Evolutionary conservation across 139 green algal species (phyloP).

Genomic region (Auxenochlorella pyrenoidosa): DNA sequence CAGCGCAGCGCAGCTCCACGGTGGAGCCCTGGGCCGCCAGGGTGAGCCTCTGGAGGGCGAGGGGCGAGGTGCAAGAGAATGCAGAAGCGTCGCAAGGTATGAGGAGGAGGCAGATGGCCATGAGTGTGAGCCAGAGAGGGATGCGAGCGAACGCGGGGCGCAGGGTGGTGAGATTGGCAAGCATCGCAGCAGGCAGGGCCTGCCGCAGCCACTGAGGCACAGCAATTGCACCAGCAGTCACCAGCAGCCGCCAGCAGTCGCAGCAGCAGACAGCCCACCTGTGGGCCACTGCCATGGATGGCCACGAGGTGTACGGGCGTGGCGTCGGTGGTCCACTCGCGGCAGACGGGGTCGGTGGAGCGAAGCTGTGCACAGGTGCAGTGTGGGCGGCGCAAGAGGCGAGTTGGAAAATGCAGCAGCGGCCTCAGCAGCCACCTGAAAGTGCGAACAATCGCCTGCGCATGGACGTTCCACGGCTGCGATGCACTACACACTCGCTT

Average conservation of each 20-base stretch:
- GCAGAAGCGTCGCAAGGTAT: too few species aligned
- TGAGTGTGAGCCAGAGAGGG: too few species aligned
- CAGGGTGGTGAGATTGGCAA: too few species aligned
- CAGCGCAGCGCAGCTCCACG: slow-evolving; percentile 15
- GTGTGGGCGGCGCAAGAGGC: background rate
- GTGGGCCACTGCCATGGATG: background rate
- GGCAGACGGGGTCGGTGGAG: background rate
- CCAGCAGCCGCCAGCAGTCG: too few species aligned
- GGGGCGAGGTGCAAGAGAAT: too few species aligned
- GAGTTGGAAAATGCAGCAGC: background rate
- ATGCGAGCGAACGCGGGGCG: too few species aligned
- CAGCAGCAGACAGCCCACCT: background rate
- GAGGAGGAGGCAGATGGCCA: too few species aligned
- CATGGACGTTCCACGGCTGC: too few species aligned
- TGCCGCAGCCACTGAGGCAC: background rate
- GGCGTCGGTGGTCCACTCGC: slow-evolving; percentile 23
- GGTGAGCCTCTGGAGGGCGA: background rate
- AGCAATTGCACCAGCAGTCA: background rate
- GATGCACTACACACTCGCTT: too few species aligned
- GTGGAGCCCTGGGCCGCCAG: slow-evolving; percentile 9
- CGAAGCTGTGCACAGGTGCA: background rate
- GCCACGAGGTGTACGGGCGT: background rate
- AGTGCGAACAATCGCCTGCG: too few species aligned
- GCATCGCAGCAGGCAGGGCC: too few species aligned
- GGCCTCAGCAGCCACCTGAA: too few species aligned